Conservation (phyloP, 179 eudicot genomes). For the Amaranthus tricolor region DNA sequence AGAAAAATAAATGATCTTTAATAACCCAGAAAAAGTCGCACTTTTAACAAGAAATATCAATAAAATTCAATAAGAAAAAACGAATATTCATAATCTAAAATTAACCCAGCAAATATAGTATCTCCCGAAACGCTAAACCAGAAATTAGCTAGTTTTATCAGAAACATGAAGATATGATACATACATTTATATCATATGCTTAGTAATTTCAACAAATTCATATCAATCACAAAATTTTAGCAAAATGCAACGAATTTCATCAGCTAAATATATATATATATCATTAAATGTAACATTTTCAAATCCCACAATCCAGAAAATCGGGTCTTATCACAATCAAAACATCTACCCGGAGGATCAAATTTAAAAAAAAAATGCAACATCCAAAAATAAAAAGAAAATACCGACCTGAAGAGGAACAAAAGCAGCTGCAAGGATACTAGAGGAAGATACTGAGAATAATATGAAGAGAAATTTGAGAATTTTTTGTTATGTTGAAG, state of each 20-base stretch:
- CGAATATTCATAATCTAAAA: neutral
- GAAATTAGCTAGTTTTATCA: too few relatives aligned
- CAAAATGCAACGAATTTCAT: neutral
- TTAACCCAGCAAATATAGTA: neutral
- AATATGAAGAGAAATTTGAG: neutral
- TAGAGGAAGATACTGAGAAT: neutral
- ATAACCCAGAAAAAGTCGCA: neutral
- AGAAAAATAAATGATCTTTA: neutral
- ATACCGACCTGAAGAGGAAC: slow-evolving; percentile 4
- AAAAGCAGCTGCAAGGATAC: neutral
- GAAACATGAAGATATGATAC: neutral
- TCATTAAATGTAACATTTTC: neutral
- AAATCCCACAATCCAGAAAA: neutral
- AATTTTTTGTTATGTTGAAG: too few relatives aligned
- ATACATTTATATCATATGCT: neutral
- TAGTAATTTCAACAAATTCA: neutral
- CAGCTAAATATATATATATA: neutral
- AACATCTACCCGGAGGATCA: neutral
- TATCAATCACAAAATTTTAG: neutral
- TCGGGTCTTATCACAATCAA: neutral
- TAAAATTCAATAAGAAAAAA: neutral
- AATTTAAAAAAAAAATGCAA: neutral
- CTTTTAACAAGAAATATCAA: neutral
- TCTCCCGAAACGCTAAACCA: too few relatives aligned
- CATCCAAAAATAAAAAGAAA: neutral